Base-by-base conservation (phyloP, 2,329 filamentous ascomycete species). In the Penicillium sp. region DNA sequence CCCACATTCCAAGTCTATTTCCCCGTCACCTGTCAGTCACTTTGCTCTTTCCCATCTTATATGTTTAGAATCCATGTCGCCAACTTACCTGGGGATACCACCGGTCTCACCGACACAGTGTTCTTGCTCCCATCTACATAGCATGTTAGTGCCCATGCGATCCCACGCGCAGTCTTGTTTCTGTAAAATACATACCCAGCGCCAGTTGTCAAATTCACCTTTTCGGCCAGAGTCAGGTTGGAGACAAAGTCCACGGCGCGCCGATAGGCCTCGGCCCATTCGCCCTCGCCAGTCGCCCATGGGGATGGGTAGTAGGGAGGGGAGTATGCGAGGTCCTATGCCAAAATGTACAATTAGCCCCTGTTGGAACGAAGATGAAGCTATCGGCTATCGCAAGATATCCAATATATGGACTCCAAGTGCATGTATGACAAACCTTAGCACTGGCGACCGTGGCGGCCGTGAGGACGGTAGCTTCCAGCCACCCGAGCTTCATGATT, bases 151-250 rank as follows among this genome's bases (percentile, higher is more conserved):
- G 9, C 4, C 24, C 42, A 17, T 26, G 9, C n/a, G 2, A 8
- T 57, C 10, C 26, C 7, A 4, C 3, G 9, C 2, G 13, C 5
- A 9, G 42, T 45, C 28, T 28, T 19, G 17, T 24, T n/a, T 4
- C n/a, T 12, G 7, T 44, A 33, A 49, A 24, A 15, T 4, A 49
- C 88, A 76, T 80, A 94, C 86, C 93, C 93, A 66, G 90, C 86
- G 76, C 94, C 94, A 0, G 93, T 97, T 2, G 94, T 98, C 66
- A 99, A 77, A 77, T 98, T 98, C 78, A 98, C 92, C 81, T 97
- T 97, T 77, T 97, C 93, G 12, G 88, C 74, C 38, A 97, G 83
- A 0, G 92, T 96, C 78, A 97, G 80, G 74, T 93, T 88, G 10
- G 89, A 90, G 50, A 97, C 92, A 71, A 97, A 94, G 2, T 84